phyloP scores from a whole-genome alignment of 1,284 basidiomycete genomes.

The Ustilago cynodontis region DNA sequence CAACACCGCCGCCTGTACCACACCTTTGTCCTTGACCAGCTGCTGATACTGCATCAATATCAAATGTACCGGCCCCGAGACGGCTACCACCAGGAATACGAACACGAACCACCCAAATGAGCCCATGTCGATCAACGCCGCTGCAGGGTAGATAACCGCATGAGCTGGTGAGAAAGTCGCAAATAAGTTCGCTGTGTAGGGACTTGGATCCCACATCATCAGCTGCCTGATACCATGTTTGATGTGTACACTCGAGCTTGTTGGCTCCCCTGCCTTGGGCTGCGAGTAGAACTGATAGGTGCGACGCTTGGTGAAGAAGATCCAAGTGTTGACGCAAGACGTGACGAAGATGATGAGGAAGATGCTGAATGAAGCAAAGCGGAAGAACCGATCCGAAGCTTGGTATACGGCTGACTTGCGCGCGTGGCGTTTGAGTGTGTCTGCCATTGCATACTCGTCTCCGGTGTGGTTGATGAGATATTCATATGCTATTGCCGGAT shows the following conservation, averaged over 20 bases:
- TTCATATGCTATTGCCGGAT: slow-evolving; percentile 50
- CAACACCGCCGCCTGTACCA: slow-evolving; percentile 55
- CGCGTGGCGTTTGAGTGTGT: slow-evolving; percentile 40
- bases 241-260: slow-evolving; percentile 31
- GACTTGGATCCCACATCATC: slow-evolving; percentile 46
- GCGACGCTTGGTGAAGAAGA: slow-evolving; percentile 50
- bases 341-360: slow-evolving; percentile 36
- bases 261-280: slow-evolving; percentile 21
- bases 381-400: slow-evolving; percentile 49
- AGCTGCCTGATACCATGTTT: slow-evolving; percentile 47
- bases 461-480: slow-evolving; percentile 44
- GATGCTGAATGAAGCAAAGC: slow-evolving; percentile 26
- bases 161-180: slow-evolving; percentile 48
- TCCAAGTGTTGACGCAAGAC: slow-evolving; percentile 46
- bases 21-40: slow-evolving; percentile 51
- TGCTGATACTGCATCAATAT: slow-evolving; percentile 48
- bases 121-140: slow-evolving; percentile 30
- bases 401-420: slow-evolving; percentile 37
- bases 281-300: slow-evolving; percentile 52
- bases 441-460: slow-evolving; percentile 51
- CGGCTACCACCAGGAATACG: slow-evolving; percentile 26
- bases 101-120: slow-evolving; percentile 35
- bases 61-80: slow-evolving; percentile 41
- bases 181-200: slow-evolving; percentile 44
- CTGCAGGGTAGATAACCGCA: slow-evolving; percentile 34